Base-by-base conservation (phyloP, 192 early-diverging fungal species). In the Backusella liffmaniae region DNA sequence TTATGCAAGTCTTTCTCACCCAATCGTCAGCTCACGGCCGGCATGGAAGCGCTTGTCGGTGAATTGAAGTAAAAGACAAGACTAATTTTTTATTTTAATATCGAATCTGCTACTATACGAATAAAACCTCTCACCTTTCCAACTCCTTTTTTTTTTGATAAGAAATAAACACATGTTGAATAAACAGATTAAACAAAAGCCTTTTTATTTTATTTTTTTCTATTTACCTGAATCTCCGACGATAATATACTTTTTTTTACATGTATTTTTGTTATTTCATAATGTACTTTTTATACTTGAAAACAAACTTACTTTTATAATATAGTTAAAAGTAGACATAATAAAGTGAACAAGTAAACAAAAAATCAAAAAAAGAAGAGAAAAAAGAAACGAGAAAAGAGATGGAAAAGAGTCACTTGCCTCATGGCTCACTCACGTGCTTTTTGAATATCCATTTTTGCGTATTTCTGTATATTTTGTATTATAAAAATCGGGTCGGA, bases 1-100 rank as follows among this genome's bases (percentile, higher is more conserved):
- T 49, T 72, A 44, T 72, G 70, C 70, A 44, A 16, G 16, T 39
- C 1, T 26, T 39, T 35, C 7, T 83, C 86, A 87, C 89, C 93
- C 93, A 81, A 95, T 95, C 6, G 93, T 95, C 67, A 95, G 81
- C 75, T 95, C 93, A 78, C 93, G 93, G 53, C 91, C 91, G 21
- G 90, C 89, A 74, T 92, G 88, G 70, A 95, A 95, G 26, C 91
- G 90, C 83, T 91, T 89, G 79, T 95, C 93, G 36, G 93, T 95
- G 69, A 93, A 95, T 85, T 92, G 92, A 41, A 95, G 83, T 72
- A 95, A 85, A 72, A 94, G 85, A 75, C 93, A 94, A 8, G 92
- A 89, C 89, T 88, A 75, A 6, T 8, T 59, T 59, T 23, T 26
- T 16, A 42, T 67, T 41, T 65, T 37, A 76, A 68, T 35, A 67